Percentiles rank a stretch among this genome's conserved stretches.
Evolutionary conservation across 1,139 yeast species (phyloP).

Genomic region (Protomyces macrosporus): DNA sequence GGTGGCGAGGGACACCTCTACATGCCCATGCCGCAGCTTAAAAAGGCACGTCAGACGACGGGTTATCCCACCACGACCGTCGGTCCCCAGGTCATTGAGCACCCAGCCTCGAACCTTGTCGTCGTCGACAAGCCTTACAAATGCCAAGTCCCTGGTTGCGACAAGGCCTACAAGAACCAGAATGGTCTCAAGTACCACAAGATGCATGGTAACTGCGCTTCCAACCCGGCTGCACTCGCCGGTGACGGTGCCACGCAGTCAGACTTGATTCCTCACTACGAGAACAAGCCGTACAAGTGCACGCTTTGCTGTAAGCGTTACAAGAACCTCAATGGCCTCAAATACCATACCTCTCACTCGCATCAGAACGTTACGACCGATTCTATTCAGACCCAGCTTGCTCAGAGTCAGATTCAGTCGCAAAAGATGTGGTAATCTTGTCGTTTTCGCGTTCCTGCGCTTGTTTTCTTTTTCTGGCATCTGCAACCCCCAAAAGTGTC

Average conservation of each 20-base stretch:
- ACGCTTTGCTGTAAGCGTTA: constrained; percentile 97
- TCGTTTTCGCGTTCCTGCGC: background rate
- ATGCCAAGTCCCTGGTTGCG: constrained; percentile 98
- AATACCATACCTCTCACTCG: constrained; percentile 95
- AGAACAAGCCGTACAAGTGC: constrained; percentile 96
- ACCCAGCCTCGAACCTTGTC: constrained; percentile 29
- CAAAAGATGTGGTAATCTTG: background rate
- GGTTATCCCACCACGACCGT: constrained; percentile 2
- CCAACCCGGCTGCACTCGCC: constrained; percentile 18
- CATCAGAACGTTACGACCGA: constrained; percentile 28
- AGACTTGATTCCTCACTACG: constrained; percentile 79
- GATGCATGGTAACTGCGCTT: constrained; percentile 64
- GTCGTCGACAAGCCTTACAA: constrained; percentile 76
- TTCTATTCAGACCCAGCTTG: background rate
- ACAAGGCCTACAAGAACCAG: constrained; percentile 93
- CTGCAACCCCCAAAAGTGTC: background rate
- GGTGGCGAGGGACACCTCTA: constrained; percentile 8
- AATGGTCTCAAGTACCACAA: constrained; percentile 95
- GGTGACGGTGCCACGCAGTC: constrained; percentile 37
- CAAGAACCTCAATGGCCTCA: constrained; percentile 90
- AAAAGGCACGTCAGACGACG: constrained; percentile 4
- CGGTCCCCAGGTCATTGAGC: constrained; percentile 36
- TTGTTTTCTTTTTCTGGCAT: background rate
- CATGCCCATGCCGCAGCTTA: constrained; percentile 8
- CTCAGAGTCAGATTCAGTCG: background rate